Percentiles rank a stretch among this genome's conserved stretches.
These are phyloP conservation scores for Ceratocystis destructans DNA, from an alignment of 2,329 filamentous ascomycete genomes.

Conservation along the genomic window DNA sequence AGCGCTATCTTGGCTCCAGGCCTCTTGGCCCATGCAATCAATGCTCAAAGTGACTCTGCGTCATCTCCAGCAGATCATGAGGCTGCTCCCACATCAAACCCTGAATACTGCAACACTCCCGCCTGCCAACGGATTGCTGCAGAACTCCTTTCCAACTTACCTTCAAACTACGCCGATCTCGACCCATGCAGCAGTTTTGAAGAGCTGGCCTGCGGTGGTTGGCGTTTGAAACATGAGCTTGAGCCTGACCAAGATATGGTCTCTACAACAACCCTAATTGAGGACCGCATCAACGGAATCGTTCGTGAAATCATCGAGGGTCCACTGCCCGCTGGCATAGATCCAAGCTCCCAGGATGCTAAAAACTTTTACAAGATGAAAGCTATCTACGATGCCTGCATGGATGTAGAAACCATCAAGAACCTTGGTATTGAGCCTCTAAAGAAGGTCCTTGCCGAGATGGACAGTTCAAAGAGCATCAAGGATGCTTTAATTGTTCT, in stretches of 20 bases:
- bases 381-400: conserved; percentile 50
- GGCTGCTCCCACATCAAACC: not conserved
- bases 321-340: conserved; percentile 32
- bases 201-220: conserved; percentile 53
- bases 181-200: conserved; percentile 60
- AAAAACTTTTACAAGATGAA: conserved; percentile 55
- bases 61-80: no score
- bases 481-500: conserved; percentile 35
- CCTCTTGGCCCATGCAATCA: not conserved
- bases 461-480: conserved; percentile 27
- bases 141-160: conserved; percentile 24
- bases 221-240: conserved; percentile 49
- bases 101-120: conserved; percentile 21
- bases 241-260: conserved; percentile 47
- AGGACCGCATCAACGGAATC: conserved; percentile 43
- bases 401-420: conserved; percentile 46
- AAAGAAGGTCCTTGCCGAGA: conserved; percentile 38
- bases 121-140: conserved; percentile 26
- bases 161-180: conserved; percentile 40
- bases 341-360: conserved; percentile 33
- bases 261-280: conserved; percentile 48
- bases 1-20: not conserved
- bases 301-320: conserved; percentile 52
- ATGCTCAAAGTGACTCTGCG: not conserved
- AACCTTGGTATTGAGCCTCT: conserved; percentile 43